These are phyloP conservation scores for Senecio squalidus DNA, from an alignment of 140 eudicot species.

Conservation along the genomic window DNA sequence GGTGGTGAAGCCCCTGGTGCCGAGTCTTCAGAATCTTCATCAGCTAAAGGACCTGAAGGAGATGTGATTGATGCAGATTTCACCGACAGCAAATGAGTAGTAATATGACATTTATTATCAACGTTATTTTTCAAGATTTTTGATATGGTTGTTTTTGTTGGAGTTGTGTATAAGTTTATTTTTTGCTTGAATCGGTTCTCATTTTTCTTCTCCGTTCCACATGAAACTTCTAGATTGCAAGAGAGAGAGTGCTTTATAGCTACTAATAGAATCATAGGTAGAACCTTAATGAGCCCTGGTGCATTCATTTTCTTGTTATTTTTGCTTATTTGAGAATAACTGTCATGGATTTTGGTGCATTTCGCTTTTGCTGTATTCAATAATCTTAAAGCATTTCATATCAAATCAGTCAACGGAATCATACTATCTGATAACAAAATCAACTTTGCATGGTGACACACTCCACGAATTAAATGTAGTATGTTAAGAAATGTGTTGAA, in stretches of 20 bases:
- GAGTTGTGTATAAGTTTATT: conserved; percentile 23
- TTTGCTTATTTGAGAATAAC: neutral
- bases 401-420: too few relatives aligned
- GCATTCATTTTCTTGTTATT: neutral
- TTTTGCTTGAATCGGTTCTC: neutral
- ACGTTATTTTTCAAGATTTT: conserved; percentile 11
- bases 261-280: conserved; percentile 3
- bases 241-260: conserved; percentile 9
- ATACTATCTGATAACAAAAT: too few relatives aligned
- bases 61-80: conserved; percentile 96
- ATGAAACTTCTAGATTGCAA: neutral
- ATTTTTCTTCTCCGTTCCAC: neutral
- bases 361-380: neutral
- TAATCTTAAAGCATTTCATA: too few relatives aligned
- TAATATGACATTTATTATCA: neutral
- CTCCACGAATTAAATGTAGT: too few relatives aligned
- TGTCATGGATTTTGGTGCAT: conserved; percentile 4
- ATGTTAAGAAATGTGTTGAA: too few relatives aligned
- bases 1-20: conserved; percentile 39
- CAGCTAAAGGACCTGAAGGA: conserved; percentile 47
- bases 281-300: conserved; percentile 9
- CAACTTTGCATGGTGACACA: too few relatives aligned
- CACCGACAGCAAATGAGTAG: conserved; percentile 69
- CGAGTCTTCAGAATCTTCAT: conserved; percentile 31
- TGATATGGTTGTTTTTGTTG: conserved; percentile 1